Base-by-base conservation (phyloP, 1,139 yeast species). In the Fermentozyma sake region DNA sequence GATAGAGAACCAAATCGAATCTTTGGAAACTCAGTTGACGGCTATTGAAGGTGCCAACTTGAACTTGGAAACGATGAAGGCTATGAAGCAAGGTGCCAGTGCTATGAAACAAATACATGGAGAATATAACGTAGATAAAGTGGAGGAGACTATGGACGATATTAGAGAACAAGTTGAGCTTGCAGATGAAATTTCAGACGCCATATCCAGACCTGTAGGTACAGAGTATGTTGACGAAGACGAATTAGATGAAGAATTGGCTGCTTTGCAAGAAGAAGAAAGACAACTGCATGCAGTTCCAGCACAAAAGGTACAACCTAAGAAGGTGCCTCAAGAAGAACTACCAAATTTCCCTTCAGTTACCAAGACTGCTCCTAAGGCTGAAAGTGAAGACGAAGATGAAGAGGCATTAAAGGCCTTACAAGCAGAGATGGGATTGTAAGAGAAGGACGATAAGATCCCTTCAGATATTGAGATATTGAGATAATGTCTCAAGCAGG, bases 111-210 rank as follows among this genome's bases (percentile, higher is more conserved):
- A 83, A 49, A 91, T 91, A 49, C 97, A 91, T 55, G 91, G 89
- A 38, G 95, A 89, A 48, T 79, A 91, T 68, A 83, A 89, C 55
- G 87, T 91, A 33, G 98, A 91, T 58, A 89, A 87, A 64, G 96
- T 91, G 26, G 98, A 91, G 55, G 85, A 81, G 46, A 89, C 97
- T n/a, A 91, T 91, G 97, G 98, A 91, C 54, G 96, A 89, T 42
- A 86, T 93, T 38, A 76, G 97, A 46, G 98, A 91, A 53, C 98
- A 91, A 59, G 94, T 91, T 31, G 96, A 89, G 46, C 70, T 86
- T 46, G 86, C 95, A 23, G 96, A 87, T 46, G 98, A 91, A 62
- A 87, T 91, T 33, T 80, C 95, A 29, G 96, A 91, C 35, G 97
- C 98, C 24, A 87, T 91, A 37, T 82, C 96, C 25, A 76, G 96